These are phyloP conservation scores for Sugiyamaella mastotermitis DNA, from an alignment of 805 yeast species.

Conservation along the genomic window DNA sequence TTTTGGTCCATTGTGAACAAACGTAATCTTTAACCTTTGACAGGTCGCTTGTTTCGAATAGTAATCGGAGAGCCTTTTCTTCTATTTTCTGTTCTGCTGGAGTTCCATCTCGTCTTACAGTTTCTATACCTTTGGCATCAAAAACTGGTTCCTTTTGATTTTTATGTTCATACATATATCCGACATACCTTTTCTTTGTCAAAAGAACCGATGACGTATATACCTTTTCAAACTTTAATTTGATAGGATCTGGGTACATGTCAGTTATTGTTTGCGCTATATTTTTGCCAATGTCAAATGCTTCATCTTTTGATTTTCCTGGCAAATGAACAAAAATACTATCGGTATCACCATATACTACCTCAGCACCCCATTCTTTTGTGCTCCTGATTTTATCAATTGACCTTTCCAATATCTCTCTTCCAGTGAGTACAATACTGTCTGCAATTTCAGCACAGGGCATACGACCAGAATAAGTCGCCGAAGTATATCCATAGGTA, in stretches of 20 bases:
- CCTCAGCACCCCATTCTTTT: constrained; percentile 74
- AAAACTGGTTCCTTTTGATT: constrained; percentile 56
- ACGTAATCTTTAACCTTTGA: constrained; percentile 65
- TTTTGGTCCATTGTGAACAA: constrained; percentile 57
- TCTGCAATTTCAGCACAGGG: constrained; percentile 95
- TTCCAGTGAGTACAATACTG: constrained; percentile 83
- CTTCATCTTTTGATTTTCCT: constrained; percentile 69
- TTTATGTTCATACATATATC: constrained; percentile 63
- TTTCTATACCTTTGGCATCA: constrained; percentile 96
- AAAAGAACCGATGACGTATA: constrained; percentile 79
- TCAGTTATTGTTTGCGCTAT: constrained; percentile 62
- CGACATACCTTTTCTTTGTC: constrained; percentile 89
- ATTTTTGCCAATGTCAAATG: constrained; percentile 66
- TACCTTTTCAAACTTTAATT: constrained; percentile 84
- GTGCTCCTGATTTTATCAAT: constrained; percentile 58
- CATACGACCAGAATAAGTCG: constrained; percentile 94
- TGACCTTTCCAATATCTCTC: constrained; percentile 75
- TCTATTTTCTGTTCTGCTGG: constrained; percentile 85
- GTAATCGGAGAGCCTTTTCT: constrained; percentile 56
- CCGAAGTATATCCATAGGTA: constrained; percentile 93
- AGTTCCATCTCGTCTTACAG: constrained; percentile 89
- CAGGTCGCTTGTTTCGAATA: constrained; percentile 70
- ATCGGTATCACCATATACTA: constrained; percentile 96
- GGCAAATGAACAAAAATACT: constrained; percentile 88
- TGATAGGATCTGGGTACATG: constrained; percentile 72